Base-by-base conservation (phyloP, 2,329 filamentous ascomycete genomes). In the Graphilbum fragrans region DNA sequence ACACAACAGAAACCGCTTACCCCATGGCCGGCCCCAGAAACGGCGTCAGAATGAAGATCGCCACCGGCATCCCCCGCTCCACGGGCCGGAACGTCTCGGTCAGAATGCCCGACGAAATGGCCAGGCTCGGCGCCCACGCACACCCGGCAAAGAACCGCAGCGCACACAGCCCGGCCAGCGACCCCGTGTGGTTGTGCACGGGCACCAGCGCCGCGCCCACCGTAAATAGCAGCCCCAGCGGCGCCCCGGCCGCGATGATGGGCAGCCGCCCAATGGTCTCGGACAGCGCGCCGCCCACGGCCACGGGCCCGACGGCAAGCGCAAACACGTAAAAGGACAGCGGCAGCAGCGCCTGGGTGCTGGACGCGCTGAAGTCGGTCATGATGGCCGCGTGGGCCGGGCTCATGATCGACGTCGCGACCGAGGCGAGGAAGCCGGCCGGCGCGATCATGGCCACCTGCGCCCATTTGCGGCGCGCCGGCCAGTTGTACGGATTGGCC, bases 321-420 rank as follows among this genome's bases (percentile, higher is more conserved):
- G 75, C 77, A 10, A 80, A 56, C 6, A 76, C 68, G 53, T 77
- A 82, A 6, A 78, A 54, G 0, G 77, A 69, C 1, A 82, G 55
- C 0, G 72, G 70, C 0, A 81, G 57, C n/a, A 82, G 59, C 0
- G 77, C 70, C 8, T 66, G 63, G 1, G 72, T 77, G 38, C 64
- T 63, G 14, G 64, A 65, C 12, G 79, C 63, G 35, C 63, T 48
- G 53, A 82, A 82, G 7, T 72, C 62, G 0, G 52, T 33, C 57
- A 67, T 67, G 6, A 81, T 52, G 4, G 69, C 57, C 2, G 48
- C 37, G 19, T 63, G 52, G 5, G 66, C 66, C 0, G 72, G 62
- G 23, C 67, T 70, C 52, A 74, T 66, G 45, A 76, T 65, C 11
- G 74, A 75, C 0, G 66, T 67, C 2, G 65, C 70, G 19, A 74